Conservation (phyloP, 768 basidiomycete genomes). For the Strobilomyces confusus region DNA sequence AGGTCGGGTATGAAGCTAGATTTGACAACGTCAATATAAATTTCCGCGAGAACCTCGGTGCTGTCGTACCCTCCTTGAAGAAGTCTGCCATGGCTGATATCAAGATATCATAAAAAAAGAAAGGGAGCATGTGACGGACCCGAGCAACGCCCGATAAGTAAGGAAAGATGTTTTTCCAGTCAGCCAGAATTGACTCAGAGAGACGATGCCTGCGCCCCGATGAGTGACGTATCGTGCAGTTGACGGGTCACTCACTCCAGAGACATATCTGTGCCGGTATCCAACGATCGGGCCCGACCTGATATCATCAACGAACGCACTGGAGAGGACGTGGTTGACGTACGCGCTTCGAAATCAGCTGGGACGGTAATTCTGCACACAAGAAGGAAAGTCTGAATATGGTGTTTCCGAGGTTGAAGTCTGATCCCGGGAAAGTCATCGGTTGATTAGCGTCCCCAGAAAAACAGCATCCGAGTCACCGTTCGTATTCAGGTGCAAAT, state of each 20-base stretch:
- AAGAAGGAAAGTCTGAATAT: conserved; percentile 50
- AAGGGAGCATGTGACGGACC: conserved; percentile 22
- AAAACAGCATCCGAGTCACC: conserved; percentile 23
- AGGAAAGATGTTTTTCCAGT: conserved; percentile 50
- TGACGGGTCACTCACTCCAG: conserved; percentile 35
- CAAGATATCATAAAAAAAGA: not conserved
- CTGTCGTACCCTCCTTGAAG: conserved; percentile 44
- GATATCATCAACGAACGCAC: not conserved
- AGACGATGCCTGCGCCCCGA: conserved; percentile 34
- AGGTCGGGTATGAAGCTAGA: conserved; percentile 54
- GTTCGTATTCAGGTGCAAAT: conserved; percentile 50
- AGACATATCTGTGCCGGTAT: conserved; percentile 56
- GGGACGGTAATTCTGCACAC: conserved; percentile 57
- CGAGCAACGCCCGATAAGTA: conserved; percentile 44
- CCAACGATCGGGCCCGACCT: conserved; percentile 63
- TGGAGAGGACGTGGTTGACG: conserved; percentile 4
- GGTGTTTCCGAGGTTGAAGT: conserved; percentile 55
- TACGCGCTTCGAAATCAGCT: conserved; percentile 57
- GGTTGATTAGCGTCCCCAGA: not conserved
- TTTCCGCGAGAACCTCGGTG: not conserved
- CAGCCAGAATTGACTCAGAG: conserved; percentile 53
- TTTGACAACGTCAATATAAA: not conserved
- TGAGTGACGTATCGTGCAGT: not conserved
- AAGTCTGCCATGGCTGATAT: conserved; percentile 20
- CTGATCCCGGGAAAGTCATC: conserved; percentile 21